These are phyloP conservation scores for Sclerotinia borealis DNA, from an alignment of 2,329 filamentous ascomycete genomes.

Conservation along the genomic window DNA sequence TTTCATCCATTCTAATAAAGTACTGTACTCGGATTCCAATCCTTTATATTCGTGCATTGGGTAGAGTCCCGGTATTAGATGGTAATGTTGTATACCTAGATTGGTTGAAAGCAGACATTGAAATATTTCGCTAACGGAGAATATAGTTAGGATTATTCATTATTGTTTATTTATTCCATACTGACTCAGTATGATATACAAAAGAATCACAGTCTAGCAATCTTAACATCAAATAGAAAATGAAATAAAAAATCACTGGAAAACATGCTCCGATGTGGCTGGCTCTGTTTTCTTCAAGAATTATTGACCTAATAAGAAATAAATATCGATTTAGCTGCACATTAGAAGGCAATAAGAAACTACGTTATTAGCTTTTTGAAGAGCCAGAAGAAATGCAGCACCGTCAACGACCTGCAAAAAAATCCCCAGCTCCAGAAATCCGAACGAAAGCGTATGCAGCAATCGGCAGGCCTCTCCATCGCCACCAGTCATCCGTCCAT, in stretches of 20 bases:
- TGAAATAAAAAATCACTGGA: not conserved
- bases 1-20: too few relatives aligned
- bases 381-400: slow-evolving; percentile 31
- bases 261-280: not conserved
- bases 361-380: slow-evolving; percentile 31
- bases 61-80: too few relatives aligned
- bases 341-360: slow-evolving; percentile 35
- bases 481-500: slow-evolving; percentile 17
- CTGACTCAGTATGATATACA: too few relatives aligned
- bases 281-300: slow-evolving; percentile 2
- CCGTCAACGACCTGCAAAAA: slow-evolving; percentile 32
- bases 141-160: too few relatives aligned
- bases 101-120: too few relatives aligned
- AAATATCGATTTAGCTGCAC: slow-evolving; percentile 29
- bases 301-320: slow-evolving; percentile 19
- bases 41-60: too few relatives aligned
- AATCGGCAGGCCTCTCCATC: slow-evolving; percentile 17
- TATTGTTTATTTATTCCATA: too few relatives aligned
- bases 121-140: too few relatives aligned
- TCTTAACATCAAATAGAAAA: not conserved
- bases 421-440: slow-evolving; percentile 26
- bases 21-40: too few relatives aligned
- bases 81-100: too few relatives aligned
- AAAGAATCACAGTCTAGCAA: not conserved
- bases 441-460: slow-evolving; percentile 21